Evolutionary conservation across 1,284 basidiomycete species (phyloP).

Genomic region (Porodaedalea pini): DNA sequence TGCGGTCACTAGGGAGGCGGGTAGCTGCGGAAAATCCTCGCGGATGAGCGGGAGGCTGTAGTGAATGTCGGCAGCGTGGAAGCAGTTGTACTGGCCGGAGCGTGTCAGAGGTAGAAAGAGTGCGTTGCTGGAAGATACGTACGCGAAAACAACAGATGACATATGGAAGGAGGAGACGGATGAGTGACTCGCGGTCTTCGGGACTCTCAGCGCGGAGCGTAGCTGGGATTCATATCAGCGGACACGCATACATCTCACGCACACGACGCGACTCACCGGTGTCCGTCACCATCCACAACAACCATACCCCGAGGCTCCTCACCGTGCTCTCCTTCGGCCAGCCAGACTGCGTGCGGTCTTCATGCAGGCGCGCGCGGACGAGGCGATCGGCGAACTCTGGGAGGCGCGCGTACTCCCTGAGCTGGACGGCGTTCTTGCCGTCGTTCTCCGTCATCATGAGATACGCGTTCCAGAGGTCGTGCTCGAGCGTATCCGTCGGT

Average conservation of each 20-base stretch:
- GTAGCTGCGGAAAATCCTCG: conserved; percentile 24
- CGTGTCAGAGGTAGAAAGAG: conserved; percentile 8
- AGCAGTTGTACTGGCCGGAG: conserved; percentile 46
- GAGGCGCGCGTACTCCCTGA: conserved; percentile 47
- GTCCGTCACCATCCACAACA: conserved; percentile 58
- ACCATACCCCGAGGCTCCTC: conserved; percentile 58
- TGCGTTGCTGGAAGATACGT: conserved; percentile 23
- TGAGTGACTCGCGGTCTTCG: conserved; percentile 42
- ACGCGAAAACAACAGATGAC: conserved; percentile 52
- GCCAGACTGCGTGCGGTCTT: conserved; percentile 38
- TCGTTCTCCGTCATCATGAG: conserved; percentile 75
- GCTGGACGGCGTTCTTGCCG: conserved; percentile 63
- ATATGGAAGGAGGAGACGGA: conserved; percentile 52
- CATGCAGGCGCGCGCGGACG: conserved; percentile 44
- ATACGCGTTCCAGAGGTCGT: conserved; percentile 55
- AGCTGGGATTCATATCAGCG: conserved; percentile 33
- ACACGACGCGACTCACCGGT: conserved; percentile 34
- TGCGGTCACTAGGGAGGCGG: conserved; percentile 43
- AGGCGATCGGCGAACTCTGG: conserved; percentile 44
- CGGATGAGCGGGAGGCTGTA: conserved; percentile 46
- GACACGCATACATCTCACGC: conserved; percentile 8
- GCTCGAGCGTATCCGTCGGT: conserved; percentile 27
- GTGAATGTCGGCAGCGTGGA: conserved; percentile 58
- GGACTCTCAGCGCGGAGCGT: conserved; percentile 41
- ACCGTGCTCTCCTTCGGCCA: conserved; percentile 53